Conservation (phyloP, 345 rosid species). For the Brassica incana region DNA sequence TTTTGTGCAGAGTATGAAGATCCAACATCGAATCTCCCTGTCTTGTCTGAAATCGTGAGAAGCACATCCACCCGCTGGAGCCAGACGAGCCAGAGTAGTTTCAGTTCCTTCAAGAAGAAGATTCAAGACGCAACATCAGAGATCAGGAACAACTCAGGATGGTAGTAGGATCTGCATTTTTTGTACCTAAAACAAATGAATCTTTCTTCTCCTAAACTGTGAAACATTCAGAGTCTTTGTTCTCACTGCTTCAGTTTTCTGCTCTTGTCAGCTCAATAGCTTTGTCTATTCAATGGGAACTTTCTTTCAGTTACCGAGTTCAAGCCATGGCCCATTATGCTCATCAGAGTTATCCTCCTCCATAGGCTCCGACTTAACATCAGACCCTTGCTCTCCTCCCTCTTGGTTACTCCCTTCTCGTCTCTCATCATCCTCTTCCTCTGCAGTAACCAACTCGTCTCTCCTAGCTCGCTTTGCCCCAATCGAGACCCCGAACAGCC, state of each 20-base stretch:
- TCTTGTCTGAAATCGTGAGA: constrained; percentile 64
- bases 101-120: constrained; percentile 67
- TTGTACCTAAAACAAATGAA: neutral
- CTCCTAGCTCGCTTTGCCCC: constrained; percentile 69
- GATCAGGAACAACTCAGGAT: constrained; percentile 65
- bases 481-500: constrained; percentile 81
- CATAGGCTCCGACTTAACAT: constrained; percentile 63
- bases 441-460: constrained; percentile 46
- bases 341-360: constrained; percentile 52
- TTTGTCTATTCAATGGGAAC: neutral
- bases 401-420: constrained; percentile 3
- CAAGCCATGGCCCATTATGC: constrained; percentile 58
- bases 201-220: neutral
- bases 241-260: neutral
- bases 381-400: constrained; percentile 34
- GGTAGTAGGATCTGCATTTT: constrained; percentile 33
- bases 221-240: neutral
- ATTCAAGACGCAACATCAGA: constrained; percentile 83
- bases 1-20: constrained; percentile 65
- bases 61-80: constrained; percentile 72
- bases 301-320: constrained; percentile 52
- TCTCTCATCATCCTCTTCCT: constrained; percentile 31
- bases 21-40: constrained; percentile 48
- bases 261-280: neutral
- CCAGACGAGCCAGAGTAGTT: constrained; percentile 57